Percentiles rank a stretch among this genome's conserved stretches.
phyloP scores from a whole-genome alignment of 2,329 filamentous ascomycete genomes.

The Clarireedia monteithiana region DNA sequence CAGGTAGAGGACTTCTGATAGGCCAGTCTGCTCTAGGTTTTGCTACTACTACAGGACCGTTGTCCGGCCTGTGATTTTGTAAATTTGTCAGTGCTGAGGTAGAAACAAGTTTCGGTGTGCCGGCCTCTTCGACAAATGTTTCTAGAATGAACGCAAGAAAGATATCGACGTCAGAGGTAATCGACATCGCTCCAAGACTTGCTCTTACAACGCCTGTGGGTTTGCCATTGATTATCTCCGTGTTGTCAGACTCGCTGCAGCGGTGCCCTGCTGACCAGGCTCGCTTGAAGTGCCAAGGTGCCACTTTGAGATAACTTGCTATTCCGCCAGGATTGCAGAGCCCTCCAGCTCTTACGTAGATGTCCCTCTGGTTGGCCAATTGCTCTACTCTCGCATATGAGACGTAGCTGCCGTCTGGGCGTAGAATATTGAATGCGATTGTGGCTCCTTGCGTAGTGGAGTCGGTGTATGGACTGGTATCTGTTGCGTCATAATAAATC shows the following conservation, averaged over 20 bases:
- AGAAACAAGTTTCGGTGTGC: background rate
- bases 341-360: conserved; percentile 80
- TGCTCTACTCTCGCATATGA: conserved; percentile 80
- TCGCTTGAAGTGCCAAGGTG: conserved; percentile 71
- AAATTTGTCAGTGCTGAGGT: background rate
- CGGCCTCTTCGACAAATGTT: conserved; percentile 14
- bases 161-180: conserved; percentile 58
- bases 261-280: conserved; percentile 81
- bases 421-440: conserved; percentile 74
- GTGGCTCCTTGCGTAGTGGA: conserved; percentile 53
- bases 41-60: background rate
- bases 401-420: conserved; percentile 62
- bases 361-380: conserved; percentile 66
- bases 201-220: conserved; percentile 80
- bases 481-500: conserved; percentile 28
- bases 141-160: conserved; percentile 66
- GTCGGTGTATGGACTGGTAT: conserved; percentile 21
- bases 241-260: conserved; percentile 74
- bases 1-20: background rate
- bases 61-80: background rate
- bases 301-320: conserved; percentile 59
- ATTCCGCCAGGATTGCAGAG: conserved; percentile 89
- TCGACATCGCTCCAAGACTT: conserved; percentile 88
- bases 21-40: background rate
- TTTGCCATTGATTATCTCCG: conserved; percentile 62